Conservation (phyloP, 1,284 basidiomycete genomes). For the Malassezia nana region DNA sequence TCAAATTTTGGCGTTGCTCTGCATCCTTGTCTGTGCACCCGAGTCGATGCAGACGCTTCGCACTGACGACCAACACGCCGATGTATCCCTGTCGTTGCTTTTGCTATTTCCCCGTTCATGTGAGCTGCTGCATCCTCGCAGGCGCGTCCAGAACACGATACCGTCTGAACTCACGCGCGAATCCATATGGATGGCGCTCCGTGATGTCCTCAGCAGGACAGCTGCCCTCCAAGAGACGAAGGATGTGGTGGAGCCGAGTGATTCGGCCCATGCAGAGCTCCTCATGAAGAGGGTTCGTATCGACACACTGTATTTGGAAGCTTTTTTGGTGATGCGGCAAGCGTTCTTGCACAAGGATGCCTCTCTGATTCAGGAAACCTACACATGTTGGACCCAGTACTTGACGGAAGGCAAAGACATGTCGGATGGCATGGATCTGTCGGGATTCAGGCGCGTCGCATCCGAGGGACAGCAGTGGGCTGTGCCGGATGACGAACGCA, state of each 20-base stretch:
- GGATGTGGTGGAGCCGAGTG: neutral
- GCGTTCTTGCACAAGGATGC: conserved; percentile 3
- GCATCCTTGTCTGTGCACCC: conserved; percentile 8
- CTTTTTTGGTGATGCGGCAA: conserved; percentile 7
- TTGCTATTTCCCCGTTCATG: conserved; percentile 14
- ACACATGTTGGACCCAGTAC: conserved; percentile 6
- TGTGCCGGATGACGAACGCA: neutral
- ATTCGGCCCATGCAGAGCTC: neutral
- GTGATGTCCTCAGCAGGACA: neutral
- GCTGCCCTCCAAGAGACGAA: neutral
- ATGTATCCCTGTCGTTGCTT: conserved; percentile 2
- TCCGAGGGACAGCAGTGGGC: conserved; percentile 15
- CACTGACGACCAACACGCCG: neutral
- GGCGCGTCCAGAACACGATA: neutral
- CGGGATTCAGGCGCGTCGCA: conserved; percentile 9
- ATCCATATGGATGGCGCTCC: conserved; percentile 7
- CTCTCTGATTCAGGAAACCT: neutral
- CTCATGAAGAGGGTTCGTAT: neutral
- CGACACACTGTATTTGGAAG: conserved; percentile 3
- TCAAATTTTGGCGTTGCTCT: conserved; percentile 11
- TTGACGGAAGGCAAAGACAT: neutral
- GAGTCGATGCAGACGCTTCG: conserved; percentile 2
- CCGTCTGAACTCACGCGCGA: conserved; percentile 2
- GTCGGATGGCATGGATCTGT: neutral
- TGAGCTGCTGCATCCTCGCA: conserved; percentile 7